Conservation (phyloP, 192 early-diverging fungal species). For the Coemansia sp. region DNA sequence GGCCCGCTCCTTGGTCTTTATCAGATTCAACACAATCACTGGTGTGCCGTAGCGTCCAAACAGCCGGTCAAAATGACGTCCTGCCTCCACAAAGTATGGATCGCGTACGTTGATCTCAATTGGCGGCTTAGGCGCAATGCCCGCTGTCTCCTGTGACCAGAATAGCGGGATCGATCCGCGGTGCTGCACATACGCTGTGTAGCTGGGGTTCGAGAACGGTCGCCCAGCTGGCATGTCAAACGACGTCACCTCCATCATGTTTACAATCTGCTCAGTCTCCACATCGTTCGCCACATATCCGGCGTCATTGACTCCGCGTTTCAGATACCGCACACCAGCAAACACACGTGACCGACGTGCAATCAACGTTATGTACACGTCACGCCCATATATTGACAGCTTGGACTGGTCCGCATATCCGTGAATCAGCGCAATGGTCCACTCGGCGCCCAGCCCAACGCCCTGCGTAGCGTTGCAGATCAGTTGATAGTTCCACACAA, state of each 20-base stretch:
- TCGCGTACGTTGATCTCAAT: slow-evolving; percentile 88
- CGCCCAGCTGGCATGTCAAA: slow-evolving; percentile 65
- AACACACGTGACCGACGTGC: slow-evolving; percentile 90
- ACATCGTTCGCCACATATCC: slow-evolving; percentile 99
- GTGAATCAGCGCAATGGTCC: slow-evolving; percentile 66
- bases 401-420: slow-evolving; percentile 98
- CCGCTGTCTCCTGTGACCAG: slow-evolving; percentile 93
- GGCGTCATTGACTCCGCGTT: slow-evolving; percentile 90
- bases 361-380: slow-evolving; percentile 89
- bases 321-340: slow-evolving; percentile 95
- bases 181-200: slow-evolving; percentile 95
- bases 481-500: slow-evolving; percentile 90
- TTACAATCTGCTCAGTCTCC: slow-evolving; percentile 97
- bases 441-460: slow-evolving; percentile 31
- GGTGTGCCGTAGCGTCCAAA: slow-evolving; percentile 89
- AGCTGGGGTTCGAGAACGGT: slow-evolving; percentile 61
- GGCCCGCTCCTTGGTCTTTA: slow-evolving; percentile 92
- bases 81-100: slow-evolving; percentile 89
- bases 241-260: slow-evolving; percentile 85
- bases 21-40: slow-evolving; percentile 88
- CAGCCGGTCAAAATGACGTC: slow-evolving; percentile 90
- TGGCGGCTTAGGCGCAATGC: slow-evolving; percentile 91
- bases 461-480: slow-evolving; percentile 52
- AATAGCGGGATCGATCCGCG: slow-evolving; percentile 93
- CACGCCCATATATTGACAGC: slow-evolving; percentile 87